Evolutionary conservation across 176 grass and related monocot species (phyloP).

Genomic region (Alopecurus myosuroides): DNA sequence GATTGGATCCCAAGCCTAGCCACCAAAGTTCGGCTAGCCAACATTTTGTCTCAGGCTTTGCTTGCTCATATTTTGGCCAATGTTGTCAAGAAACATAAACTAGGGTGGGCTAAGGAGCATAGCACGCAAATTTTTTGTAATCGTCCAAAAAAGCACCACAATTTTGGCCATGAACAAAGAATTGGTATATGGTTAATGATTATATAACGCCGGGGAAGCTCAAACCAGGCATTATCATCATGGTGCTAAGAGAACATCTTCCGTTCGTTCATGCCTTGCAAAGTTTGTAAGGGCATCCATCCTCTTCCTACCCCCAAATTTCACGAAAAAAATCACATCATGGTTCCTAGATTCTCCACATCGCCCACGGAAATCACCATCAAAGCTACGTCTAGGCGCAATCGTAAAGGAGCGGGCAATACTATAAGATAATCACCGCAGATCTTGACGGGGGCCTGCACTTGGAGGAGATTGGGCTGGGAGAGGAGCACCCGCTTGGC

Average conservation of each 20-base stretch:
- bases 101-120: background rate
- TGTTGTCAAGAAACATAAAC: background rate
- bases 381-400: background rate
- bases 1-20: background rate
- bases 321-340: background rate
- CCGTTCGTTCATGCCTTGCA: background rate
- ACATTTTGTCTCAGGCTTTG: background rate
- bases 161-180: background rate
- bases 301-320: background rate
- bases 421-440: conserved; percentile 41
- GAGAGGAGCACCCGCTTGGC: conserved; percentile 77
- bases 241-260: background rate
- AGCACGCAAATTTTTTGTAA: background rate
- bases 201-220: background rate
- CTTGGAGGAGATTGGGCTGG: conserved; percentile 65
- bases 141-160: background rate
- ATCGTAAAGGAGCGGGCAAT: background rate
- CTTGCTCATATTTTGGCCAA: background rate
- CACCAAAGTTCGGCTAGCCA: background rate
- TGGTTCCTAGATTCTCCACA: background rate
- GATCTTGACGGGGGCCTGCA: conserved; percentile 89
- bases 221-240: background rate
- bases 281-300: background rate
- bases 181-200: background rate
- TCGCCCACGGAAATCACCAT: background rate